A percentile compares a stretch with the other conserved stretches of the same genome.
These are phyloP conservation scores for Pouteria glomerata DNA, from an alignment of 148 eudicot genomes.

Conservation along the genomic window DNA sequence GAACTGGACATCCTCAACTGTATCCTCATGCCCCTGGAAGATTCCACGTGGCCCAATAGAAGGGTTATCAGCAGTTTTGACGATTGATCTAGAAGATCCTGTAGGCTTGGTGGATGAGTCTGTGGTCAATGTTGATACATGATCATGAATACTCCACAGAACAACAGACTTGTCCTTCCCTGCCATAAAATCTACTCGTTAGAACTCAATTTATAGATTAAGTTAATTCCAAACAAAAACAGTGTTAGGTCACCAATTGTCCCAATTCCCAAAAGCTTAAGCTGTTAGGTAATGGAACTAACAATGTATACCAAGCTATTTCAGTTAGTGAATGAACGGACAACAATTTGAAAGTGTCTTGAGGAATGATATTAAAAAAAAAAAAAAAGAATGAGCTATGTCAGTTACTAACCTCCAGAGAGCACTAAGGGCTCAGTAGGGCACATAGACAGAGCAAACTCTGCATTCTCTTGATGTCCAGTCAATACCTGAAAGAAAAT, in stretches of 20 bases:
- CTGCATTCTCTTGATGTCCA: conserved; percentile 84
- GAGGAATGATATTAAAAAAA: no score
- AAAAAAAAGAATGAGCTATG: background rate
- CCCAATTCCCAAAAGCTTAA: no score
- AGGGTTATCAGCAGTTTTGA: conserved; percentile 65
- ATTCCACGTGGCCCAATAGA: conserved; percentile 82
- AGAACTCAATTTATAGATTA: background rate
- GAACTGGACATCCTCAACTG: conserved; percentile 97
- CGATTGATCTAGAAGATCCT: conserved; percentile 54
- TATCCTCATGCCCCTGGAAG: conserved; percentile 84
- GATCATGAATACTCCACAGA: conserved; percentile 96
- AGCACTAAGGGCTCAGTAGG: conserved; percentile 79
- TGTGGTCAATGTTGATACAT: conserved; percentile 58
- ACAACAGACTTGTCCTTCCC: conserved; percentile 87
- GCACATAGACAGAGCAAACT: conserved; percentile 82
- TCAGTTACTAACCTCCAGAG: conserved; percentile 63
- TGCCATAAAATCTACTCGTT: conserved; percentile 17
- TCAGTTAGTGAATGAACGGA: background rate
- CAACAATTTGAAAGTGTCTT: background rate
- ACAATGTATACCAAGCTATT: no score
- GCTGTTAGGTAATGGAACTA: no score
- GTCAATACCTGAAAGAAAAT: conserved; percentile 50
- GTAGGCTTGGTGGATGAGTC: conserved; percentile 51
- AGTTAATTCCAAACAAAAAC: no score
- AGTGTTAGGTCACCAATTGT: no score